These are phyloP conservation scores for Tagetes erecta DNA, from an alignment of 129 eudicot species.

Conservation along the genomic window DNA sequence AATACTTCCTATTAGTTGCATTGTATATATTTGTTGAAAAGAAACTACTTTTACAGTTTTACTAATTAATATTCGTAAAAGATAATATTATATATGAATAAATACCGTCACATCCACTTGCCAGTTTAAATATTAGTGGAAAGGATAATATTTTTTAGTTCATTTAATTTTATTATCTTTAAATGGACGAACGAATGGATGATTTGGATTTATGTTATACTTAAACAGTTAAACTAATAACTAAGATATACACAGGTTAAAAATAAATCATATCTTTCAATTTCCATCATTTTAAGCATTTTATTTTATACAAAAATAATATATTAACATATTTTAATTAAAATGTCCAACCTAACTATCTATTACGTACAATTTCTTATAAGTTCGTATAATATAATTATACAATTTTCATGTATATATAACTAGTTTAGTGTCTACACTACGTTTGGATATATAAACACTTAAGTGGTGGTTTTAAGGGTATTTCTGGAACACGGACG, in stretches of 20 bases:
- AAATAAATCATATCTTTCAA: not conserved
- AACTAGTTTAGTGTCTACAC: too few relatives aligned
- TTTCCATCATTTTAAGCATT: not conserved
- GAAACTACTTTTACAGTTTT: not conserved
- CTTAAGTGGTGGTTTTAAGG: too few relatives aligned
- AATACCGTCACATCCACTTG: conserved; percentile 11
- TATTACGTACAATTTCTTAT: not conserved
- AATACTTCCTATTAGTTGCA: too few relatives aligned
- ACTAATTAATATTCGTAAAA: not conserved
- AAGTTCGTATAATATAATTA: not conserved
- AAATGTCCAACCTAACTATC: not conserved
- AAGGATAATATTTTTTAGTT: conserved; percentile 1
- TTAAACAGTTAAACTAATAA: too few relatives aligned
- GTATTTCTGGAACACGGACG: too few relatives aligned
- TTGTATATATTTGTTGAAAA: not conserved
- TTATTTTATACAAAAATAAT: not conserved
- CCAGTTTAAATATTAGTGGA: not conserved
- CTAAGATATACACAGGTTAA: not conserved
- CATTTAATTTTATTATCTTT: conserved; percentile 28
- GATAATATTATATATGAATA: conserved; percentile 3
- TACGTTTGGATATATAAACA: too few relatives aligned
- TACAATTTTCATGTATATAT: not conserved
- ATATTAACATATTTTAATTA: not conserved
- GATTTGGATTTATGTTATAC: conserved; percentile 25
- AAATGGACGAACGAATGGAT: conserved; percentile 16